These are phyloP conservation scores for Cordyceps tenuipes DNA, from an alignment of 2,329 filamentous ascomycete genomes.

Conservation along the genomic window DNA sequence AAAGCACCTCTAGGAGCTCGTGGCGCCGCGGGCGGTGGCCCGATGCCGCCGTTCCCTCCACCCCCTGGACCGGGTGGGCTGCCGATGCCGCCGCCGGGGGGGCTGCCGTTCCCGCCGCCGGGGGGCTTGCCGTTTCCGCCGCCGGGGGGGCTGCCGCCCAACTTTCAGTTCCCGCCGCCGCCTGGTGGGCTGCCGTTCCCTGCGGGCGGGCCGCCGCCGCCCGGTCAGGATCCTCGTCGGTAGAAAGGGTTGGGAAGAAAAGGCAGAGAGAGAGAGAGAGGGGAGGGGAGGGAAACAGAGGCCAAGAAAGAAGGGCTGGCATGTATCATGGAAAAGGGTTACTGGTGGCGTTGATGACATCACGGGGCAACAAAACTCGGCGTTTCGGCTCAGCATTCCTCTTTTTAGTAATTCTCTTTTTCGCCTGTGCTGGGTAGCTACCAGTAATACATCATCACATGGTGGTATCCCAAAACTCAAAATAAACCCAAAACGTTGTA, in stretches of 20 bases:
- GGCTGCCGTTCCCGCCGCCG: slow-evolving; percentile 32
- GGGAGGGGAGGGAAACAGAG: neutral
- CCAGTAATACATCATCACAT: neutral
- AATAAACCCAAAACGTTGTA: neutral
- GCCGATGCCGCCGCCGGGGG: slow-evolving; percentile 18
- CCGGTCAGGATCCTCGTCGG: slow-evolving; percentile 17
- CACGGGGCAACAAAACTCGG: neutral
- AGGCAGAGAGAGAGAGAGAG: neutral
- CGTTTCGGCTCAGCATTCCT: neutral
- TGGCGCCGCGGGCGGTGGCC: slow-evolving; percentile 28
- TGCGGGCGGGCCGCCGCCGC: slow-evolving; percentile 17
- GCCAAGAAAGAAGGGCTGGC: neutral
- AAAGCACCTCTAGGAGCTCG: slow-evolving; percentile 43
- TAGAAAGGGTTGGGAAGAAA: neutral
- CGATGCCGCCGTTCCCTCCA: slow-evolving; percentile 32
- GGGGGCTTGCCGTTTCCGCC: slow-evolving; percentile 30
- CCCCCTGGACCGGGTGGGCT: slow-evolving; percentile 20
- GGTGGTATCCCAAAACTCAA: neutral
- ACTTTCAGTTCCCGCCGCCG: slow-evolving; percentile 31
- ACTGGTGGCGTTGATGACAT: slow-evolving; percentile 21
- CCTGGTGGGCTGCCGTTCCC: slow-evolving; percentile 20
- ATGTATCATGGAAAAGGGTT: neutral
- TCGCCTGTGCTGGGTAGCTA: neutral
- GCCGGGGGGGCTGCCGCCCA: slow-evolving; percentile 31
- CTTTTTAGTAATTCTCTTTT: neutral